phyloP scores from a whole-genome alignment of 805 yeast species.

The Tetrapisispora pingtungensis region DNA sequence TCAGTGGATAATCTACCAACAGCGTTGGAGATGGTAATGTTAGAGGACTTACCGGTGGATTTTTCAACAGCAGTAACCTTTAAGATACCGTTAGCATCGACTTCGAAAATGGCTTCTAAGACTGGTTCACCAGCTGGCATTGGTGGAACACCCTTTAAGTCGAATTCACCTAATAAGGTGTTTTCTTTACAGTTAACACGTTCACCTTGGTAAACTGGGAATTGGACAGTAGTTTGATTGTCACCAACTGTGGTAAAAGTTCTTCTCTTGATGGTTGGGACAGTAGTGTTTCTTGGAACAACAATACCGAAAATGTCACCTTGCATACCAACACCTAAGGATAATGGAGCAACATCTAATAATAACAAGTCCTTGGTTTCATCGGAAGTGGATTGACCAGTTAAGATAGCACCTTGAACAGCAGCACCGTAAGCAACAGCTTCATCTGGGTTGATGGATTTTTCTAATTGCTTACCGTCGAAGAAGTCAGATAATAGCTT shows the following conservation, averaged over 20 bases:
- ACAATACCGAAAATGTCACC: slow-evolving; percentile 99
- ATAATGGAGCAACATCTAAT: slow-evolving; percentile 95
- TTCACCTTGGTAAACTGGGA: slow-evolving; percentile 99
- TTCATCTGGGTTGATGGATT: slow-evolving; percentile 97
- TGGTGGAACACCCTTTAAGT: slow-evolving; percentile 96
- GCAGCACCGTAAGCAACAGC: slow-evolving; percentile 99
- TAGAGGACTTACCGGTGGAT: slow-evolving; percentile 89
- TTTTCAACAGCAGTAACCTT: slow-evolving; percentile 98
- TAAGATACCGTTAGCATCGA: slow-evolving; percentile 98
- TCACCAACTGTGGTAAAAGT: slow-evolving; percentile 98
- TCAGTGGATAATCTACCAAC: slow-evolving; percentile 95
- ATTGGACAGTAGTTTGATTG: slow-evolving; percentile 97
- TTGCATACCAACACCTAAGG: slow-evolving; percentile 99
- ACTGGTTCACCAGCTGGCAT: slow-evolving; percentile 99
- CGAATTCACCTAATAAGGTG: slow-evolving; percentile 97
- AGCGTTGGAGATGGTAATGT: slow-evolving; percentile 85
- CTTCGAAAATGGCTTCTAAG: slow-evolving; percentile 96
- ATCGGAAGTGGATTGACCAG: slow-evolving; percentile 89
- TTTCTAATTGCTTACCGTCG: slow-evolving; percentile 85
- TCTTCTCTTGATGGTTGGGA: slow-evolving; percentile 98
- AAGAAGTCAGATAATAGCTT: slow-evolving; percentile 19
- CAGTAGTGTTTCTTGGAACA: slow-evolving; percentile 98
- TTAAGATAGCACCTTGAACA: slow-evolving; percentile 96
- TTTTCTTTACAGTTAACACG: slow-evolving; percentile 97
- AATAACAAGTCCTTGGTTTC: slow-evolving; percentile 83